phyloP scores from a whole-genome alignment of 2,329 filamentous ascomycete species.

The Drechslerella dactyloides region DNA sequence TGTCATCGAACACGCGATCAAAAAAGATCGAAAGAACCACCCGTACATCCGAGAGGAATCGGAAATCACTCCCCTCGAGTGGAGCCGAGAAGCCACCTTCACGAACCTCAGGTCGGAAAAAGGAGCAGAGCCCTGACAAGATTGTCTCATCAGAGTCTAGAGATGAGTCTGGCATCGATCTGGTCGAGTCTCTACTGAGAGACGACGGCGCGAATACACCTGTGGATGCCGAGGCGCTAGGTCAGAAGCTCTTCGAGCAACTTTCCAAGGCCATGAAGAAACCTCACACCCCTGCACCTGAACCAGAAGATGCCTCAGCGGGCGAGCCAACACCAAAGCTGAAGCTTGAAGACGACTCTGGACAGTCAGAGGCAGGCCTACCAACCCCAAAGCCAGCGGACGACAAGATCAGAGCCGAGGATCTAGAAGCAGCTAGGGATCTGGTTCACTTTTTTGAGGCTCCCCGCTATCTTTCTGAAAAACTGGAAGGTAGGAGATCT shows the following conservation, averaged over 20 bases:
- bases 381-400: slow-evolving; percentile 40
- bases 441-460: slow-evolving; percentile 49
- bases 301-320: slow-evolving; percentile 42
- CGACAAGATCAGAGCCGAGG: slow-evolving; percentile 42
- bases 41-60: slow-evolving; percentile 50
- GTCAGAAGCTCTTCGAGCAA: slow-evolving; percentile 47
- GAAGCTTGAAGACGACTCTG: slow-evolving; percentile 44
- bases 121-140: slow-evolving; percentile 44
- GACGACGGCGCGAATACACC: slow-evolving; percentile 26
- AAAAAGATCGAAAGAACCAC: slow-evolving; percentile 45
- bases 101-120: slow-evolving; percentile 36
- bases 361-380: slow-evolving; percentile 27
- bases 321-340: slow-evolving; percentile 39
- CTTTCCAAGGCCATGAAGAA: slow-evolving; percentile 48
- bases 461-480: slow-evolving; percentile 45
- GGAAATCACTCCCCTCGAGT: slow-evolving; percentile 35
- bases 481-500: slow-evolving; percentile 42
- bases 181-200: slow-evolving; percentile 40
- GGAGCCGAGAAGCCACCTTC: slow-evolving; percentile 41
- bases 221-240: slow-evolving; percentile 32
- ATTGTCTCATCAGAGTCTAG: slow-evolving; percentile 36
- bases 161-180: slow-evolving; percentile 40
- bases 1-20: slow-evolving; percentile 50
- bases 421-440: slow-evolving; percentile 44
- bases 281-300: slow-evolving; percentile 49